A percentile compares a stretch with the other conserved stretches of the same genome.
Evolutionary conservation across 2,329 filamentous ascomycete species (phyloP).

Genomic region (Monosporascus cannonballus): DNA sequence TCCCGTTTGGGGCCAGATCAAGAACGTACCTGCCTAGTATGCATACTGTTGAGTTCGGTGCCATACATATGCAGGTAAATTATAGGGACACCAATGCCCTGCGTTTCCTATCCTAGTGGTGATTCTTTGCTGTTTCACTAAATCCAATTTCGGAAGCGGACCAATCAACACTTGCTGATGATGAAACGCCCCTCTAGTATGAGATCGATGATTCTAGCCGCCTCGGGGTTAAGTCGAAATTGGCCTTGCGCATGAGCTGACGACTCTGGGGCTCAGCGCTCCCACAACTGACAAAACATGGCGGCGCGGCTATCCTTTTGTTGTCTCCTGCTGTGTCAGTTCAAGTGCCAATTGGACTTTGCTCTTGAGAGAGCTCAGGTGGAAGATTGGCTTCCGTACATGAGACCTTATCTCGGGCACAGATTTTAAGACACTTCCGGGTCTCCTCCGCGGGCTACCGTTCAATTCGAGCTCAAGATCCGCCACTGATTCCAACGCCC

Average conservation of each 20-base stretch:
- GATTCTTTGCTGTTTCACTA: conserved; percentile 9
- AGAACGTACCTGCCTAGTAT: neutral
- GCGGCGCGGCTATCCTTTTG: too few species aligned
- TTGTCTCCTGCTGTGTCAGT: too few species aligned
- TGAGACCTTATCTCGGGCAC: neutral
- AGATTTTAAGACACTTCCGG: neutral
- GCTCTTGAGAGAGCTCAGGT: too few species aligned
- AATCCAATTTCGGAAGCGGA: neutral
- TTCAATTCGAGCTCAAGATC: neutral
- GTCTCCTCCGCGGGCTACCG: neutral
- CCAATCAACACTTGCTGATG: conserved; percentile 7
- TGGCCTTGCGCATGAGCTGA: too few species aligned
- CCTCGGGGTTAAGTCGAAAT: too few species aligned
- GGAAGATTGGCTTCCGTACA: neutral
- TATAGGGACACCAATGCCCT: too few species aligned
- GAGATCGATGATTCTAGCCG: conserved; percentile 2
- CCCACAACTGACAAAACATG: too few species aligned
- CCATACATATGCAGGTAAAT: neutral
- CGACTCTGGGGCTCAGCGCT: too few species aligned
- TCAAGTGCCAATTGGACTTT: too few species aligned
- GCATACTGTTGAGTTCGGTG: neutral
- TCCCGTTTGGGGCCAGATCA: neutral
- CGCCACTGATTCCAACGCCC: neutral
- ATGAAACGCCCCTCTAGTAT: conserved; percentile 9
- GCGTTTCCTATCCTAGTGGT: neutral